Conservation (phyloP, 345 rosid genomes). For the Citropsis articulata region DNA sequence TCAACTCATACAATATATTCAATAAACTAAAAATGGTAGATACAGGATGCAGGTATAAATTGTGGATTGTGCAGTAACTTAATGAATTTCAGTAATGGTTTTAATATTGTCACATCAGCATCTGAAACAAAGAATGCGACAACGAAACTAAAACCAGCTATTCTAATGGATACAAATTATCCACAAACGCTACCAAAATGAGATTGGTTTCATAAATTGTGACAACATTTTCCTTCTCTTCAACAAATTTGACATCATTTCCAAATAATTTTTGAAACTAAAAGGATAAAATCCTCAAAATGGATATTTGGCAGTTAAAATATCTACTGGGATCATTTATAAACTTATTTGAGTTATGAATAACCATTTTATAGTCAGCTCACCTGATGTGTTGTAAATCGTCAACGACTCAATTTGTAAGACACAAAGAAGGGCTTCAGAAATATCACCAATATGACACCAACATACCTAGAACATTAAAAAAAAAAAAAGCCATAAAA, state of each 20-base stretch:
- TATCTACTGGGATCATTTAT: neutral
- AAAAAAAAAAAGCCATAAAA: conserved; percentile 16
- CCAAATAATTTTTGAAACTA: neutral
- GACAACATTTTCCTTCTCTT: neutral
- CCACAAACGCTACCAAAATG: neutral
- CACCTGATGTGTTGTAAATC: conserved; percentile 76
- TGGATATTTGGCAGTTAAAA: neutral
- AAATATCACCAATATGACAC: conserved; percentile 63
- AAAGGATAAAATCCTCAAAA: neutral
- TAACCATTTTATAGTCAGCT: conserved; percentile 10
- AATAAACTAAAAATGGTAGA: neutral
- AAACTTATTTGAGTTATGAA: neutral
- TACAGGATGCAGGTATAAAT: neutral
- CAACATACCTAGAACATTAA: conserved; percentile 70
- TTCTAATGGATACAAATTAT: neutral
- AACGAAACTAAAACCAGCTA: conserved; percentile 1
- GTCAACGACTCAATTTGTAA: conserved; percentile 67
- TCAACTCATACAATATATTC: neutral
- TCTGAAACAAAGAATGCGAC: neutral
- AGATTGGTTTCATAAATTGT: neutral
- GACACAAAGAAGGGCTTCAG: conserved; percentile 75
- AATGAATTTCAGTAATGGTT: neutral
- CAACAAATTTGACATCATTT: neutral
- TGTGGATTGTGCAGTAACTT: neutral
- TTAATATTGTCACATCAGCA: neutral